Evolutionary conservation across 2,329 filamentous ascomycete genomes (phyloP), one percentile per base, ranked within the genome.

Genomic region (Aureobasidium sp.): DNA sequence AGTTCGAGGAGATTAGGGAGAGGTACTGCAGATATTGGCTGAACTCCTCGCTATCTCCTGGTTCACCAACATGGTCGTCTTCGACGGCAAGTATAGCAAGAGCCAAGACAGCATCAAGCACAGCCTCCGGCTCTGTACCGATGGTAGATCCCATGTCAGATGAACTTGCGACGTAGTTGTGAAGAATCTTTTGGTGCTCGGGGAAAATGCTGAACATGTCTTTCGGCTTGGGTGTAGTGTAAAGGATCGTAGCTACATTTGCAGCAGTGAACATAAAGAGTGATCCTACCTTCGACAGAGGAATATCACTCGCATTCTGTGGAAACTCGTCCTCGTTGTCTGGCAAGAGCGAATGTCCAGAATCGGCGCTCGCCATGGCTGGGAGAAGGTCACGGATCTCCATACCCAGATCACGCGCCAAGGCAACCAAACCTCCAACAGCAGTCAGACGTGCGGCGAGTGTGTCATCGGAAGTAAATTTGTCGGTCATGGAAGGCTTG

Each of bases 401-500:
- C 22, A 82, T 60, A 1, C 71, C 73, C 24, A 81, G 68, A 58
- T 82, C 79, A 49, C 80, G 75, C 14, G 84, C 79, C 50, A 88
- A 72, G 16, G 84, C 81, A 72, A 83, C 83, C 21, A 90, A 70
- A 62, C 90, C 83, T 0, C 86, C 86, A n/a, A 88, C 76, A 41
- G 86, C 77, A 6, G 79, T 78, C 57, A 87, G 81, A 55, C 80
- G 75, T 14, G 78, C 78, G 55, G 81, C 76, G 27, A 88, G 68
- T 35, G 76, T 70, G 35, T 82, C 75, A 12, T 86, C 78, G 37
- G 84, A 75, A 39, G 81, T 79, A 61, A 86, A 90, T 3, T 78
- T 76, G 58, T 83, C 78, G 42, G 80, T 76, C 60, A 81, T 74
- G 2, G 82, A 87, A 59, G 73, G 74, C 55, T 78, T 79, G 2